Evolutionary conservation across 768 basidiomycete genomes (phyloP).

Genomic region (Kwoniella sp.): DNA sequence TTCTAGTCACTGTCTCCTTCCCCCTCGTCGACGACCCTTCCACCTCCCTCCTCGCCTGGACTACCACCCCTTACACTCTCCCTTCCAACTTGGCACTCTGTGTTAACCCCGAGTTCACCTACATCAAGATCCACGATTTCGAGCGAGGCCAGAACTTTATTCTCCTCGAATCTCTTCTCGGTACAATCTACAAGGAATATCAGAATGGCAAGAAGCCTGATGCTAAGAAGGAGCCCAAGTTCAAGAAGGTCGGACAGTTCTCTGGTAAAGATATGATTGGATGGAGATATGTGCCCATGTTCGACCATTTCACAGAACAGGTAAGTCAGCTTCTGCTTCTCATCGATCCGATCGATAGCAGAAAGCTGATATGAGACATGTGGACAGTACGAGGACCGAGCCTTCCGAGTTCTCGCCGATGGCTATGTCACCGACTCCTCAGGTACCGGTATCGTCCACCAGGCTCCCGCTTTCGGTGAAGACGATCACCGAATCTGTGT

Average conservation of each 20-base stretch:
- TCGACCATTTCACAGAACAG: slow-evolving; percentile 95
- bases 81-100: slow-evolving; percentile 94
- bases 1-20: slow-evolving; percentile 83
- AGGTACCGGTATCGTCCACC: slow-evolving; percentile 98
- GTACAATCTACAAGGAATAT: slow-evolving; percentile 76
- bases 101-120: slow-evolving; percentile 92
- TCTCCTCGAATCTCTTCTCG: slow-evolving; percentile 81
- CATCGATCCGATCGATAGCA: too few species aligned
- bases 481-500: slow-evolving; percentile 95
- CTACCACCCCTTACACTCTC: slow-evolving; percentile 97
- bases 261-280: slow-evolving; percentile 91
- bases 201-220: slow-evolving; percentile 59
- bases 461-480: slow-evolving; percentile 97
- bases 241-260: slow-evolving; percentile 84
- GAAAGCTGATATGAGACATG: slow-evolving; percentile 3
- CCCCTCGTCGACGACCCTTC: slow-evolving; percentile 87
- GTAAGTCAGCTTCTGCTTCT: slow-evolving; percentile 57
- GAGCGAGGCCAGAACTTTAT: slow-evolving; percentile 86
- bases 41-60: slow-evolving; percentile 93
- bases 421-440: slow-evolving; percentile 89
- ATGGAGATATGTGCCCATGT: slow-evolving; percentile 91
- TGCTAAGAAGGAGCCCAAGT: slow-evolving; percentile 90
- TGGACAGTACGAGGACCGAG: slow-evolving; percentile 83
- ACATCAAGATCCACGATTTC: slow-evolving; percentile 93
- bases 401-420: slow-evolving; percentile 85